Conservation (phyloP, 495 filamentous ascomycete genomes). For the Tuber microsphaerosporum region DNA sequence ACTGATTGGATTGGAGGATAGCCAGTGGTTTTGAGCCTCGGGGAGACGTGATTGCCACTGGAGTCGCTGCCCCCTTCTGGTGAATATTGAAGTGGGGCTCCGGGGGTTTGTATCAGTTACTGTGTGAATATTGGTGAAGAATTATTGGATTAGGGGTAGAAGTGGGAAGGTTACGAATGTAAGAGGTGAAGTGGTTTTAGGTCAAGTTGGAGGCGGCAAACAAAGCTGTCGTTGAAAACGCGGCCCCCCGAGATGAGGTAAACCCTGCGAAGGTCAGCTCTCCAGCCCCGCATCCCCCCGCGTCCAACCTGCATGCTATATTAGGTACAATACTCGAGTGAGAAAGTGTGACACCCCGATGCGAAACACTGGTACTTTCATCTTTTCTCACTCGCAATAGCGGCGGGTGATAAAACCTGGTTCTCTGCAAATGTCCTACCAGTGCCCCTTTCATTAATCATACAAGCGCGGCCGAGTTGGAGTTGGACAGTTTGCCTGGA, state of each 20-base stretch:
- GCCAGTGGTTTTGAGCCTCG: background rate
- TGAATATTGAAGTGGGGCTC: background rate
- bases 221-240: background rate
- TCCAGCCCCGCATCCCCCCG: background rate
- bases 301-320: background rate
- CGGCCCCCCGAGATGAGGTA: background rate
- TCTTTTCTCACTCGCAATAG: background rate
- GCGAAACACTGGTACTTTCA: background rate
- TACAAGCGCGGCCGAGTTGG: too few species aligned
- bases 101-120: background rate
- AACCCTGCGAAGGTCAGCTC: background rate
- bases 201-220: background rate
- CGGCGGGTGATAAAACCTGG: background rate
- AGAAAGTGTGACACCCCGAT: background rate
- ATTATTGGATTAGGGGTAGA: background rate
- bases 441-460: background rate
- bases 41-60: background rate
- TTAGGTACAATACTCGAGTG: background rate
- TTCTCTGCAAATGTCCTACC: background rate
- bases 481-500: too few species aligned
- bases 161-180: background rate
- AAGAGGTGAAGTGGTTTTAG: background rate
- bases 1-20: background rate
- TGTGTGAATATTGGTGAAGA: background rate
- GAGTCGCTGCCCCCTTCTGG: background rate